These are phyloP conservation scores for Kwoniella dendrophila DNA, from an alignment of 768 basidiomycete species.

Conservation along the genomic window DNA sequence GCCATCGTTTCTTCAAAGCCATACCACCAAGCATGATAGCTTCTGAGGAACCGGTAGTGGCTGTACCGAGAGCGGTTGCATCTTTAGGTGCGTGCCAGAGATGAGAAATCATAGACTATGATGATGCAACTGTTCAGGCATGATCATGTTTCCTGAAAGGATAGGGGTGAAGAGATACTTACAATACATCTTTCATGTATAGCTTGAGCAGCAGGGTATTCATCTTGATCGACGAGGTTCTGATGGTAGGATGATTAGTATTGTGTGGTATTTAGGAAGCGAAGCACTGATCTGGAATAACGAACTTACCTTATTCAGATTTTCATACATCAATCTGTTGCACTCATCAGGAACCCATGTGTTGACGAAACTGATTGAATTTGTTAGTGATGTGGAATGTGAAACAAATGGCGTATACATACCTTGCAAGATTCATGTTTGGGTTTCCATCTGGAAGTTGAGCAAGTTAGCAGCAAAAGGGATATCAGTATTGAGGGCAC, in stretches of 20 bases:
- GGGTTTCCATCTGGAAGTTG: constrained; percentile 60
- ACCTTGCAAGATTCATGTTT: constrained; percentile 66
- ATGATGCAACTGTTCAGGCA: not conserved
- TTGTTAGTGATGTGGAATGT: not conserved
- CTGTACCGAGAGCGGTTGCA: constrained; percentile 65
- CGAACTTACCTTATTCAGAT: constrained; percentile 61
- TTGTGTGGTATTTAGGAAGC: not conserved
- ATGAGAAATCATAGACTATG: constrained; percentile 64
- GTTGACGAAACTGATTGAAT: constrained; percentile 62
- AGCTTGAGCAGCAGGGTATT: constrained; percentile 61
- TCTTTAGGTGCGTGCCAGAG: constrained; percentile 68
- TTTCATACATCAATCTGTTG: constrained; percentile 65
- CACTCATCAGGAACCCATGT: constrained; percentile 61
- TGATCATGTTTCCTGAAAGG: not conserved
- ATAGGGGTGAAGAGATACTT: constrained; percentile 17
- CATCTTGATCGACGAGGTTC: constrained; percentile 71
- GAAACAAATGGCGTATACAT: not conserved
- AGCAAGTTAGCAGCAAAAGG: not conserved
- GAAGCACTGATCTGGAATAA: not conserved
- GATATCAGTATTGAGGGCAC: not conserved
- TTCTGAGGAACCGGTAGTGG: constrained; percentile 71
- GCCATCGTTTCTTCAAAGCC: constrained; percentile 73
- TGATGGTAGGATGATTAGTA: not conserved
- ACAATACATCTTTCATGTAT: constrained; percentile 54
- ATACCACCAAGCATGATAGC: constrained; percentile 74